Evolutionary conservation across 192 early-diverging fungal genomes (phyloP).

Genomic region (Gamsiella multidivaricata): DNA sequence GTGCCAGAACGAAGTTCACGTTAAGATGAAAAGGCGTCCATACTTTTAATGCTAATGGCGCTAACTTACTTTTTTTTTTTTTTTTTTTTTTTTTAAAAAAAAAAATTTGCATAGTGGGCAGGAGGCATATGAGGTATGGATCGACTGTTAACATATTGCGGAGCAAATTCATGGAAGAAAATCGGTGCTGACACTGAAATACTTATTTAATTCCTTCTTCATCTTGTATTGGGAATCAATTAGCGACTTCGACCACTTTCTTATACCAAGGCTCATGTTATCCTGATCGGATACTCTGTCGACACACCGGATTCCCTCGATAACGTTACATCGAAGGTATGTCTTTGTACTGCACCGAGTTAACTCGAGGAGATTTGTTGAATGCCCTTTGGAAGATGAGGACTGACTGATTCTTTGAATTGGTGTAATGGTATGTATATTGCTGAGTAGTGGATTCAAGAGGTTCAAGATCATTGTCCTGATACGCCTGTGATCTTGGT

Average conservation of each 20-base stretch:
- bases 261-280: constrained; percentile 93
- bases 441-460: constrained; percentile 81
- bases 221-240: constrained; percentile 8
- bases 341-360: no score
- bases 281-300: constrained; percentile 93
- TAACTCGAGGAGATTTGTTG: no score
- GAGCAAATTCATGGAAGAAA: no score
- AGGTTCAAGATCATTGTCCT: constrained; percentile 85
- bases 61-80: constrained; percentile 1
- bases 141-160: no score
- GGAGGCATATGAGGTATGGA: constrained; percentile 67
- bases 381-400: no score
- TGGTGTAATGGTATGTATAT: neutral
- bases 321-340: constrained; percentile 80
- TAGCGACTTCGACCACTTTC: constrained; percentile 93
- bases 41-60: neutral
- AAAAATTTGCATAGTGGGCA: constrained; percentile 57
- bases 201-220: neutral
- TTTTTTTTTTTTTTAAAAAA: neutral
- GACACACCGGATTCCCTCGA: constrained; percentile 85
- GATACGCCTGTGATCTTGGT: constrained; percentile 87
- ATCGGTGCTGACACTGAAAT: no score
- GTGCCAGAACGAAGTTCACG: neutral
- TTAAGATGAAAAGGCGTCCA: neutral
- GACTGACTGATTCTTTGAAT: neutral